Evolutionary conservation across 83 land plant genomes (phyloP).

Genomic region (Thuja plicata): DNA sequence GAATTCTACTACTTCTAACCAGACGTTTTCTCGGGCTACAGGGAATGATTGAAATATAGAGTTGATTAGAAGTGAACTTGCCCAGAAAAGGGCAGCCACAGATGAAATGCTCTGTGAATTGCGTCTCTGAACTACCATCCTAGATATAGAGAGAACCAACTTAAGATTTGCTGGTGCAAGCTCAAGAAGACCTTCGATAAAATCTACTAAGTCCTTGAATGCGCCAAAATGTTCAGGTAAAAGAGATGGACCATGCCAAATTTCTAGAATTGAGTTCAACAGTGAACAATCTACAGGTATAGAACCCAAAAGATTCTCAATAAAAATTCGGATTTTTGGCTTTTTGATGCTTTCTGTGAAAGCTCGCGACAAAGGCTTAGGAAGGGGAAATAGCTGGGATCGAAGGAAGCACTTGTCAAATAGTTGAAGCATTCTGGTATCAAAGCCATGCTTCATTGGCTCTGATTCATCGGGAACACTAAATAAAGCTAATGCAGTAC

Average conservation of each 20-base stretch:
- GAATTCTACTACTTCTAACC: conserved; percentile 69
- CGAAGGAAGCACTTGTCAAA: conserved; percentile 47
- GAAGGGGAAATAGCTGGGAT: conserved; percentile 14
- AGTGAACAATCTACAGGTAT: conserved; percentile 50
- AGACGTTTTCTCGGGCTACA: conserved; percentile 58
- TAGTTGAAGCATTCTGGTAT: conserved; percentile 17
- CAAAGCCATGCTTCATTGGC: conserved; percentile 15
- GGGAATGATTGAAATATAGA: conserved; percentile 66
- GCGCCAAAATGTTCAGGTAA: conserved; percentile 46
- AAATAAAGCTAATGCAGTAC: conserved; percentile 29
- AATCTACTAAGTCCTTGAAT: conserved; percentile 48
- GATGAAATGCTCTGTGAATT: conserved; percentile 5
- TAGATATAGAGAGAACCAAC: conserved; percentile 60
- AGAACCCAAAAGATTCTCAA: conserved; percentile 59
- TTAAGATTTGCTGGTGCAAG: conserved; percentile 64
- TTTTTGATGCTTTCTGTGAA: conserved; percentile 49
- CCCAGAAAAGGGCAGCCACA: conserved; percentile 58
- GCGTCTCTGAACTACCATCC: conserved; percentile 14
- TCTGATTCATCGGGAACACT: conserved; percentile 5
- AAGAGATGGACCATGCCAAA: conserved; percentile 64
- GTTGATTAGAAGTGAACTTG: conserved; percentile 59
- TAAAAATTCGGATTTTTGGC: conserved; percentile 50
- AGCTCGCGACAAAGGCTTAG: conserved; percentile 51
- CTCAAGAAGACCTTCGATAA: conserved; percentile 66
- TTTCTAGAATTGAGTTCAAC: conserved; percentile 61